Evolutionary conservation across 1,139 yeast genomes (phyloP).

Genomic region (Debaryomycetaceae sp.): DNA sequence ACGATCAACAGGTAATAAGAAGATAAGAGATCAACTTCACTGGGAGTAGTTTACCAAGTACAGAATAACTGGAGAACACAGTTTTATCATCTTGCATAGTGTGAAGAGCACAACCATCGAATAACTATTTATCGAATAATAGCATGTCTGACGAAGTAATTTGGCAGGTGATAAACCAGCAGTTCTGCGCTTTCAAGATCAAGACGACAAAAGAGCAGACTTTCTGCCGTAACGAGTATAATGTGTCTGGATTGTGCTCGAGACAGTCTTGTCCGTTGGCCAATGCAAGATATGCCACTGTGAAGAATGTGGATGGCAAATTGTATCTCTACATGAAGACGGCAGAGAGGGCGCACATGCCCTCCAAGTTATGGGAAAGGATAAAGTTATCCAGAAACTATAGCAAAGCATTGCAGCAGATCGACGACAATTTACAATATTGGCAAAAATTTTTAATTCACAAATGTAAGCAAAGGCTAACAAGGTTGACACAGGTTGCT

Average conservation of each 20-base stretch:
- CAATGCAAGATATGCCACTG: conserved; percentile 93
- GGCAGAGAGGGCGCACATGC: conserved; percentile 95
- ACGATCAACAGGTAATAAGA: too few species aligned
- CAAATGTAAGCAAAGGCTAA: conserved; percentile 92
- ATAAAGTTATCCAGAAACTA: conserved; percentile 85
- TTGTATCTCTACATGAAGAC: conserved; percentile 93
- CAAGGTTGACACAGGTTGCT: conserved; percentile 91
- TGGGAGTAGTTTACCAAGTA: too few species aligned
- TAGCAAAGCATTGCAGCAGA: conserved; percentile 79
- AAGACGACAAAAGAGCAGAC: conserved; percentile 77
- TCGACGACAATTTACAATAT: conserved; percentile 80
- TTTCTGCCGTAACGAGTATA: conserved; percentile 84
- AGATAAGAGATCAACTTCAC: too few species aligned
- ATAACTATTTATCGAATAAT: neutral
- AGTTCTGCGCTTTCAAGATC: conserved; percentile 84
- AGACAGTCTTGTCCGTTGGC: conserved; percentile 96
- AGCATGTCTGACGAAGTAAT: conserved; percentile 59
- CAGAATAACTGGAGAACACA: too few species aligned
- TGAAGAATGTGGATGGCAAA: conserved; percentile 82
- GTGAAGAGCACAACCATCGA: neutral
- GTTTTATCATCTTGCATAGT: neutral
- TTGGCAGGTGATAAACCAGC: conserved; percentile 89
- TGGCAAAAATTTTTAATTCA: conserved; percentile 93
- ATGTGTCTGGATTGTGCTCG: conserved; percentile 85
- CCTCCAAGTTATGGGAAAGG: conserved; percentile 91